A percentile compares a stretch with the other conserved stretches of the same genome.
These are phyloP conservation scores for Parsonsia alboflavescens DNA, from an alignment of 257 asterid species.

Conservation along the genomic window DNA sequence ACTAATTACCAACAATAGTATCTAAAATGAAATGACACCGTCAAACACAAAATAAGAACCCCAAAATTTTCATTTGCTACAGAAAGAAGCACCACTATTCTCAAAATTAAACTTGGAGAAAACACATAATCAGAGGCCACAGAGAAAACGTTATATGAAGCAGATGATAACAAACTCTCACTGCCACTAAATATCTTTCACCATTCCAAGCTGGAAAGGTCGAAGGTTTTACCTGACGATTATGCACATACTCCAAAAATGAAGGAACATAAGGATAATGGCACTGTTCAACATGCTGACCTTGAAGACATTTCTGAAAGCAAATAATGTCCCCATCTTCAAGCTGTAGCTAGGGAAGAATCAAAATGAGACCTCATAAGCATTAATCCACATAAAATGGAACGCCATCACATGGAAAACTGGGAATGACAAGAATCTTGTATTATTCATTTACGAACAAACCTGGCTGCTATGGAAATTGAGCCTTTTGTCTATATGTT, in stretches of 20 bases:
- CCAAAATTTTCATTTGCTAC: not conserved
- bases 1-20: not conserved
- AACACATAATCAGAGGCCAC: not conserved
- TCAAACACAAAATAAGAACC: no score
- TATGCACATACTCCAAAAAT: constrained; percentile 70
- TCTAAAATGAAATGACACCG: not conserved
- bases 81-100: not conserved
- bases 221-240: constrained; percentile 54
- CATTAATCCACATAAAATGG: not conserved
- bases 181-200: not conserved
- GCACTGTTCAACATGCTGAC: constrained; percentile 39
- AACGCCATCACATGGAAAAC: not conserved
- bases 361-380: constrained; percentile 9
- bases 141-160: not conserved
- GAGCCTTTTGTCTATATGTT: constrained; percentile 52
- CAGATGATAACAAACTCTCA: not conserved
- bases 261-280: constrained; percentile 67
- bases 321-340: constrained; percentile 84
- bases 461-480: constrained; percentile 63
- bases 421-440: not conserved
- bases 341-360: constrained; percentile 39
- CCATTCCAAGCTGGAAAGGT: not conserved
- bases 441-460: constrained; percentile 7
- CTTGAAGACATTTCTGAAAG: constrained; percentile 54
- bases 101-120: not conserved